phyloP scores from a whole-genome alignment of 2,329 filamentous ascomycete genomes.

The Trichoderma sp. region DNA sequence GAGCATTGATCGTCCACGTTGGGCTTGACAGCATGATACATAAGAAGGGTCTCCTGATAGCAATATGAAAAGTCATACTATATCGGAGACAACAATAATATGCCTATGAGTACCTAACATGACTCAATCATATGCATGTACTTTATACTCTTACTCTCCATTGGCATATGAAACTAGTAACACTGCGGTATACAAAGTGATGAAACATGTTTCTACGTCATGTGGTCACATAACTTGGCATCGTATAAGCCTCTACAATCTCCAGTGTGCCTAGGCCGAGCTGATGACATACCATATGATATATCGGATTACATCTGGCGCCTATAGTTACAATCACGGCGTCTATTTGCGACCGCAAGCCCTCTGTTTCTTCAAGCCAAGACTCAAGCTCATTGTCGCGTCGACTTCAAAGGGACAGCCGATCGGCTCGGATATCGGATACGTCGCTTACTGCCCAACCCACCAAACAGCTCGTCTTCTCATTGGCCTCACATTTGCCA shows the following conservation, averaged over 20 bases:
- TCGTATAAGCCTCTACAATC: neutral
- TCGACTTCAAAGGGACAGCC: neutral
- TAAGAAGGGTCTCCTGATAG: neutral
- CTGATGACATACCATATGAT: neutral
- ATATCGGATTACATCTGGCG: neutral
- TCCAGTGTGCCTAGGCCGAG: neutral
- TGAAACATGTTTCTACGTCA: neutral
- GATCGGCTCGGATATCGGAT: slow-evolving; percentile 32
- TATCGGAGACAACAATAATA: neutral
- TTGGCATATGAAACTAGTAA: neutral
- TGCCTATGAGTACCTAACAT: neutral
- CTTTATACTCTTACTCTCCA: neutral
- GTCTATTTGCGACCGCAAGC: neutral
- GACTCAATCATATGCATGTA: neutral
- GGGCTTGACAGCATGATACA: neutral
- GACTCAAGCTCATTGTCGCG: neutral
- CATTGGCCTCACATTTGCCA: neutral
- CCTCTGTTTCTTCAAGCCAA: neutral
- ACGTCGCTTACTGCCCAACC: slow-evolving; percentile 4
- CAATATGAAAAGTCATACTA: neutral
- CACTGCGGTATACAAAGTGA: neutral
- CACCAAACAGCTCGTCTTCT: neutral
- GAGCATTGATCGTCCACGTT: neutral
- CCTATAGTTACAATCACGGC: neutral
- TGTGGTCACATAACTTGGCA: no score